phyloP scores from a whole-genome alignment of 495 filamentous ascomycete species.

The Xylaria flabelliformis region DNA sequence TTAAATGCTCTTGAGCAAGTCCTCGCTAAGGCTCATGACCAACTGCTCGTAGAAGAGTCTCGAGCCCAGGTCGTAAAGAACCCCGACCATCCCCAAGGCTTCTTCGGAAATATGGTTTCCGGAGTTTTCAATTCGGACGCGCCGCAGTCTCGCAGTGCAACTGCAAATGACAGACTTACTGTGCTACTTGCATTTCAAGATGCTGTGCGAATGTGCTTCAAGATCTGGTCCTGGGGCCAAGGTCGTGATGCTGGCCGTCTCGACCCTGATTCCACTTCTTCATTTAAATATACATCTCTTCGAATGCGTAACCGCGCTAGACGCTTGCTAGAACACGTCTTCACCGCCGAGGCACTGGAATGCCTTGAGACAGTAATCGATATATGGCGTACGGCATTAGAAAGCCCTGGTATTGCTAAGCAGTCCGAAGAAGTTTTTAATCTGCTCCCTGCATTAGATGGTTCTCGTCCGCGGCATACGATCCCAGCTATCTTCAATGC shows the following conservation, averaged over 20 bases:
- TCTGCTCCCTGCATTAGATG: conserved; percentile 88
- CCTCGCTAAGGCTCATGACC: conserved; percentile 86
- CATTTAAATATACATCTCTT: conserved; percentile 86
- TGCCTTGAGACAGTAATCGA: conserved; percentile 89
- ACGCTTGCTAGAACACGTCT: conserved; percentile 88
- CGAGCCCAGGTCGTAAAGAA: conserved; percentile 71
- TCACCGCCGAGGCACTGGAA: conserved; percentile 92
- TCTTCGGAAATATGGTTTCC: conserved; percentile 97
- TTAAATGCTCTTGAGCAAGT: conserved; percentile 90
- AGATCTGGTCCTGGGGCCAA: conserved; percentile 93
- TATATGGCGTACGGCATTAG: conserved; percentile 68
- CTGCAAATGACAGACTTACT: conserved; percentile 91
- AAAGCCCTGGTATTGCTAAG: conserved; percentile 43
- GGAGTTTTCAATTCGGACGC: conserved; percentile 86
- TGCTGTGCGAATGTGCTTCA: conserved; percentile 86
- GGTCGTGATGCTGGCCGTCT: conserved; percentile 60
- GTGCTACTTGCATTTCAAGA: conserved; percentile 98
- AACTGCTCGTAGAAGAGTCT: conserved; percentile 75
- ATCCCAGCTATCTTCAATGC: conserved; percentile 98
- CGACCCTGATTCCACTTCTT: conserved; percentile 75
- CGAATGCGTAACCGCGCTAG: conserved; percentile 88
- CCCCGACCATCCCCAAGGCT: conserved; percentile 85
- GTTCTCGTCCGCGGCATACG: conserved; percentile 87
- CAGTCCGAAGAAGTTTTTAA: conserved; percentile 69
- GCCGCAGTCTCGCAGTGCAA: conserved; percentile 72